A percentile compares a stretch with the other conserved stretches of the same genome.
Evolutionary conservation across 257 asterid species (phyloP).

Genomic region (Linaria vulgaris): DNA sequence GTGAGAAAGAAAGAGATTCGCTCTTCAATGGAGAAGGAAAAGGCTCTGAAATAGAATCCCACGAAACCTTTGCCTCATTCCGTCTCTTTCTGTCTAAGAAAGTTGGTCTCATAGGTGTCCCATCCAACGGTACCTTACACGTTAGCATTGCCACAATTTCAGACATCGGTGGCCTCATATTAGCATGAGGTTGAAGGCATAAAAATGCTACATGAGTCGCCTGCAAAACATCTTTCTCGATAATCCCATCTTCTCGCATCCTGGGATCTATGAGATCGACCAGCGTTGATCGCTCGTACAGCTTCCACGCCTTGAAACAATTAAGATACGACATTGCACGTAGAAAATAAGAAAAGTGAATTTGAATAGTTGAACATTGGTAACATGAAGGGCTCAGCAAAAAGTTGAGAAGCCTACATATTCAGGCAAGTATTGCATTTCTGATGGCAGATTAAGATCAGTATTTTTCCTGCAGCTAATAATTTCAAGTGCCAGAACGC

Average conservation of each 20-base stretch:
- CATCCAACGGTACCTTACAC: conserved; percentile 47
- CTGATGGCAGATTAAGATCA: conserved; percentile 64
- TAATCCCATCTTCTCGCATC: conserved; percentile 38
- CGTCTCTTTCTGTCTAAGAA: conserved; percentile 55
- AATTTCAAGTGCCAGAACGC: conserved; percentile 68
- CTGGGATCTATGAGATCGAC: conserved; percentile 58
- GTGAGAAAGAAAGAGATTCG: conserved; percentile 47
- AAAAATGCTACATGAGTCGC: conserved; percentile 53
- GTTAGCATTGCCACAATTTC: conserved; percentile 72
- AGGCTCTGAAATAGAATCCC: conserved; percentile 63
- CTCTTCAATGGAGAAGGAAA: conserved; percentile 58
- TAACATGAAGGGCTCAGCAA: not conserved
- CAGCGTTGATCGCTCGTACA: conserved; percentile 58
- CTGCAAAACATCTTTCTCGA: conserved; percentile 52
- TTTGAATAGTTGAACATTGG: not conserved
- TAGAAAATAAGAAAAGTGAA: conserved; percentile 4
- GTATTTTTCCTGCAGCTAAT: conserved; percentile 68
- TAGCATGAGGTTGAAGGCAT: conserved; percentile 67
- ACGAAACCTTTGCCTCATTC: conserved; percentile 38
- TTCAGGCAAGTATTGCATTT: conserved; percentile 77
- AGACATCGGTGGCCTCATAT: conserved; percentile 79
- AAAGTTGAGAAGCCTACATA: conserved; percentile 42
- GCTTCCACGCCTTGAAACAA: conserved; percentile 68
- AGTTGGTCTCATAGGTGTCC: conserved; percentile 47
- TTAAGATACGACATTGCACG: not conserved